phyloP scores from a whole-genome alignment of 768 basidiomycete species.

The Psilocybe cyanescens region DNA sequence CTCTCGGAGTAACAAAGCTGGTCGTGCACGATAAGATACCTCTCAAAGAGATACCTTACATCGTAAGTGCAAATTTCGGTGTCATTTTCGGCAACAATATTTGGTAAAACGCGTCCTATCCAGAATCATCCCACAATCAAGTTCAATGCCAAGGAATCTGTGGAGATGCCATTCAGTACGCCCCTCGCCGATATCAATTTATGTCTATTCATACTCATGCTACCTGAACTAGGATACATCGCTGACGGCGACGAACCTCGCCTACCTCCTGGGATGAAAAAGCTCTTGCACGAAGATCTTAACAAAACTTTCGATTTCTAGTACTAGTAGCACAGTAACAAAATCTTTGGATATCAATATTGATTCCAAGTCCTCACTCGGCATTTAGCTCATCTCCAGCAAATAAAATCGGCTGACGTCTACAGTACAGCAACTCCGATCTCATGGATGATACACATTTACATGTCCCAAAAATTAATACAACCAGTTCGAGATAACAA shows the following conservation, averaged over 20 bases:
- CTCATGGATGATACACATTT: no score
- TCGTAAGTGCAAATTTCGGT: constrained; percentile 45
- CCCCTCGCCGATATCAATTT: constrained; percentile 13
- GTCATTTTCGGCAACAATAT: background rate
- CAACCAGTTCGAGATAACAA: no score
- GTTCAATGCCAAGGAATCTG: constrained; percentile 87
- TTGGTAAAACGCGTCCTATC: background rate
- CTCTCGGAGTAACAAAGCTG: constrained; percentile 86
- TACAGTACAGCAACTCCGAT: no score
- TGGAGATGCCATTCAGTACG: constrained; percentile 98
- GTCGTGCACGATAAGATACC: constrained; percentile 79
- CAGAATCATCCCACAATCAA: constrained; percentile 90
- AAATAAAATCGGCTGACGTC: no score
- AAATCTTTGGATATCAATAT: no score
- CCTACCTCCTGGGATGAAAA: constrained; percentile 89
- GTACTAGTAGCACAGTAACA: constrained; percentile 27
- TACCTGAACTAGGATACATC: constrained; percentile 46
- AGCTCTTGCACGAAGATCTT: constrained; percentile 83
- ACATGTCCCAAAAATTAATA: no score
- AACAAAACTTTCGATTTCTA: constrained; percentile 86
- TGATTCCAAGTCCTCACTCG: no score
- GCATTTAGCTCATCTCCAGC: no score
- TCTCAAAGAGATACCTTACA: constrained; percentile 72
- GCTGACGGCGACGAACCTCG: constrained; percentile 60
- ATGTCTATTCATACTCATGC: background rate